Percentiles rank a stretch among this genome's conserved stretches.
Evolutionary conservation across 129 eudicot genomes (phyloP).

Genomic region (Flaveria trinervia): DNA sequence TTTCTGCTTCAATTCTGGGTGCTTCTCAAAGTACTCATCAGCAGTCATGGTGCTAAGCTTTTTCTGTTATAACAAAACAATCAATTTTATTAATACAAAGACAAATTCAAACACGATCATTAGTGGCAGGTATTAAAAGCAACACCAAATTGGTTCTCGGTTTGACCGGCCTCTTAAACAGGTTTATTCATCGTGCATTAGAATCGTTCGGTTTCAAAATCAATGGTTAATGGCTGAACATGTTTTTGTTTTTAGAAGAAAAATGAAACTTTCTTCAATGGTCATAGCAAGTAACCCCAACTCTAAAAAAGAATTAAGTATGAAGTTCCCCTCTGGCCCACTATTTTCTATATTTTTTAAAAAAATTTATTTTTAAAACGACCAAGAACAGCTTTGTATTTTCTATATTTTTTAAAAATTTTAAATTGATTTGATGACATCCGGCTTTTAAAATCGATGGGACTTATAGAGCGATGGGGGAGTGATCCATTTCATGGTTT

Average conservation of each 20-base stretch:
- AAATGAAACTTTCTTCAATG: not conserved
- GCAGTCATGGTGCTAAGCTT: conserved; percentile 98
- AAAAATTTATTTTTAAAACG: too few species aligned
- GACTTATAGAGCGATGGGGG: too few species aligned
- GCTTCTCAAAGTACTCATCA: conserved; percentile 93
- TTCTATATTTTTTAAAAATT: not conserved
- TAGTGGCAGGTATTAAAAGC: not conserved
- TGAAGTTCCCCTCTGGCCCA: too few species aligned
- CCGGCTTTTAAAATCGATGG: too few species aligned
- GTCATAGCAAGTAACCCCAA: not conserved
- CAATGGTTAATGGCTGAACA: not conserved
- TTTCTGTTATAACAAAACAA: conserved; percentile 41
- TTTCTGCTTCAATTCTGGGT: conserved; percentile 91
- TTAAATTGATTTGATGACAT: not conserved
- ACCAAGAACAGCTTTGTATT: too few species aligned
- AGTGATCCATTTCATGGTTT: too few species aligned
- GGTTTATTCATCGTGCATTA: not conserved
- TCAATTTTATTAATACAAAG: not conserved
- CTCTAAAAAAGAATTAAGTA: not conserved
- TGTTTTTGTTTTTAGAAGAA: not conserved
- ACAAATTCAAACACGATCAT: not conserved
- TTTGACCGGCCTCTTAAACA: not conserved
- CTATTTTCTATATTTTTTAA: too few species aligned
- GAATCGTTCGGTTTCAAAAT: not conserved
- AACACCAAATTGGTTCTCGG: not conserved